Conservation (phyloP, 441 rosid species). For the Pelargonium citronellum region DNA sequence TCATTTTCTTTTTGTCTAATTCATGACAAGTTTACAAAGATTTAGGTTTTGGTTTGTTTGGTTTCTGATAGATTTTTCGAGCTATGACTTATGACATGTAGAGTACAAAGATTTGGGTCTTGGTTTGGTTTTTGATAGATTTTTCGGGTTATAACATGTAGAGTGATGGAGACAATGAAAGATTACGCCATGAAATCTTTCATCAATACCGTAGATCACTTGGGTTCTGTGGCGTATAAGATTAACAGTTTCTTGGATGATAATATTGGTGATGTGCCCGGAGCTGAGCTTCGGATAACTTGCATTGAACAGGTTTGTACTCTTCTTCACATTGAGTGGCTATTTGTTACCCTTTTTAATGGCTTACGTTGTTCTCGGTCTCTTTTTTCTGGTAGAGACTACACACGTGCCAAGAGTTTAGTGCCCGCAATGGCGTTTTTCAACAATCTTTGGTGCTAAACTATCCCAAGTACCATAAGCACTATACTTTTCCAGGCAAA, state of each 20-base stretch:
- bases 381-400: conserved; percentile 37
- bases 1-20: not conserved
- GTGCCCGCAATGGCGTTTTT: conserved; percentile 42
- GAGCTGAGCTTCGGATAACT: conserved; percentile 44
- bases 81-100: too few relatives aligned
- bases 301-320: conserved; percentile 62
- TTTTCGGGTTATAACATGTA: conserved; percentile 16
- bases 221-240: conserved; percentile 82
- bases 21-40: not conserved
- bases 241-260: conserved; percentile 51
- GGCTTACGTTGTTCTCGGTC: not conserved
- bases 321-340: too few relatives aligned
- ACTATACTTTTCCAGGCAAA: conserved; percentile 70
- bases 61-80: not conserved
- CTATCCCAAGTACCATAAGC: conserved; percentile 49
- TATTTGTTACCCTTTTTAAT: not conserved
- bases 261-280: conserved; percentile 45
- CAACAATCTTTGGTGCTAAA: conserved; percentile 45
- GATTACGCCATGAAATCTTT: conserved; percentile 69
- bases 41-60: not conserved
- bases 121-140: not conserved
- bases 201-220: conserved; percentile 74
- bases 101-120: not conserved
- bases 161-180: conserved; percentile 61
- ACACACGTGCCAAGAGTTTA: conserved; percentile 48